Percentiles rank a stretch among this genome's conserved stretches.
These are phyloP conservation scores for Rosa rugosa DNA, from an alignment of 306 rosid genomes.

Conservation along the genomic window DNA sequence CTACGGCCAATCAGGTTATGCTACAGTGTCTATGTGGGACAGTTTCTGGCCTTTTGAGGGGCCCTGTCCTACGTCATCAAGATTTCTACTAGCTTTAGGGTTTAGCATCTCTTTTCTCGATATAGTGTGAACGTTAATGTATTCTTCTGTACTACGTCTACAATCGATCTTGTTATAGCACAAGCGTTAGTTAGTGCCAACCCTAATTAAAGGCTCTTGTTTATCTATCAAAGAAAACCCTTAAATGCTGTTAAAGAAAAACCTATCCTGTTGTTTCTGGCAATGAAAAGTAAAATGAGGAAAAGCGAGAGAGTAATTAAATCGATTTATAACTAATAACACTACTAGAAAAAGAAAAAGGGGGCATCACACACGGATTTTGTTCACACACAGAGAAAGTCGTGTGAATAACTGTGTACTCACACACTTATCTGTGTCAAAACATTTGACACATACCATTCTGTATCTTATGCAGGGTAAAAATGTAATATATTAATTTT, in stretches of 20 bases:
- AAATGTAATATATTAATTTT: no score
- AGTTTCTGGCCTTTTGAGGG: not conserved
- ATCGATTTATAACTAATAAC: no score
- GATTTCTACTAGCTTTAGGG: not conserved
- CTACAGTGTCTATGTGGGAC: constrained; percentile 22
- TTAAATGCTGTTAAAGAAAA: not conserved
- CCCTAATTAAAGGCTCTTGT: not conserved
- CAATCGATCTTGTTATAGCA: not conserved
- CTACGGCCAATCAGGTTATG: constrained; percentile 19
- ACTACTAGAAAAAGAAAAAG: no score
- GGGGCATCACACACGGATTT: no score
- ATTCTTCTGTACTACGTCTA: constrained; percentile 22
- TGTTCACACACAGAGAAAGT: no score
- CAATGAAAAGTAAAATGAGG: no score
- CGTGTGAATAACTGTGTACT: no score
- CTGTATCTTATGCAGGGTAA: no score
- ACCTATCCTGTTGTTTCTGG: no score
- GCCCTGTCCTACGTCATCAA: not conserved
- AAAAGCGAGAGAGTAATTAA: no score
- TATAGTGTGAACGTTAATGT: constrained; percentile 31
- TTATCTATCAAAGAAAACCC: not conserved
- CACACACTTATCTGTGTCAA: no score
- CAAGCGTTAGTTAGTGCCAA: not conserved
- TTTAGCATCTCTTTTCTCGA: not conserved
- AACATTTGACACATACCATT: no score